Evolutionary conservation across 225 moss, liverwort and hornwort species (phyloP).

Genomic region (Marchantia polymorpha): DNA sequence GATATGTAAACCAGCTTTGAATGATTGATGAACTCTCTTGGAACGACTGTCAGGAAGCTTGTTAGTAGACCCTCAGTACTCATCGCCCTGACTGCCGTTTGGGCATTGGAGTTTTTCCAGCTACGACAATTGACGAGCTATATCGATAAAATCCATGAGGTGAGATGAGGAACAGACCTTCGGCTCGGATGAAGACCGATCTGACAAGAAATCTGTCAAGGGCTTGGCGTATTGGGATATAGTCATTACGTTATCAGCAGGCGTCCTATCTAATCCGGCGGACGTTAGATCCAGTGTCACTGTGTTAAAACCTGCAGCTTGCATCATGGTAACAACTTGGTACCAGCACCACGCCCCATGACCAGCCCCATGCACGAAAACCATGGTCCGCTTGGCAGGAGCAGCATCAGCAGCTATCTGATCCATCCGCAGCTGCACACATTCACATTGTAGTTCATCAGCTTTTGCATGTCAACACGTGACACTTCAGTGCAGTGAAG

Average conservation of each 20-base stretch:
- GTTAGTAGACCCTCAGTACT: too few species aligned
- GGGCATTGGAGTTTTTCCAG: too few species aligned
- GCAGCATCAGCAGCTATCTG: neutral
- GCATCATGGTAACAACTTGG: slow-evolving; percentile 32
- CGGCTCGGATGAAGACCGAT: neutral
- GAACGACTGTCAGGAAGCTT: too few species aligned
- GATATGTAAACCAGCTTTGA: too few species aligned
- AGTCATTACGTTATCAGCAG: neutral
- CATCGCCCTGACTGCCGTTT: too few species aligned
- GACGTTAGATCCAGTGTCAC: slow-evolving; percentile 25
- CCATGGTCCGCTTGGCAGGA: neutral
- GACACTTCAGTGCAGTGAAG: too few species aligned
- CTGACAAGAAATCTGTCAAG: neutral
- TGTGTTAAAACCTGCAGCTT: slow-evolving; percentile 29
- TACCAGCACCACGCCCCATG: slow-evolving; percentile 51
- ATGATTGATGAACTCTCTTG: too few species aligned
- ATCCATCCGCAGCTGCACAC: neutral
- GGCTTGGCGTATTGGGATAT: slow-evolving; percentile 4
- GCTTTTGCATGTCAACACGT: too few species aligned
- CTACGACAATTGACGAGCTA: too few species aligned
- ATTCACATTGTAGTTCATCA: too few species aligned
- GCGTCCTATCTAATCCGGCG: neutral
- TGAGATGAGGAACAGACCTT: neutral
- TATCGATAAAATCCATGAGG: too few species aligned
- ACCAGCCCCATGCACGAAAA: slow-evolving; percentile 40